phyloP scores from a whole-genome alignment of 306 rosid genomes.

The Glycine tomentella region DNA sequence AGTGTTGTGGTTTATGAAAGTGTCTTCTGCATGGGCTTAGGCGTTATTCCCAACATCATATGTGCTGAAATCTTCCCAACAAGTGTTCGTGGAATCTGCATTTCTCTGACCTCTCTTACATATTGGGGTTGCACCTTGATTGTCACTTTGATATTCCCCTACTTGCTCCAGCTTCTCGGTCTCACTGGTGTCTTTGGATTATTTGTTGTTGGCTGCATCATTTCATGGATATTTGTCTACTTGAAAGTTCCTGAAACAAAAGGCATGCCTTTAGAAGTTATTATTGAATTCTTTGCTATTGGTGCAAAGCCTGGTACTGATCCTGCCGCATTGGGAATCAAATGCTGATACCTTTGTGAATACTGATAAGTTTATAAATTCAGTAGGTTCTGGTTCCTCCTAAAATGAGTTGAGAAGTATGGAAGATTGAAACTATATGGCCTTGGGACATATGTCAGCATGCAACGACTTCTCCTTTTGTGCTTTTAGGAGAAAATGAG shows the following conservation, averaged over 20 bases:
- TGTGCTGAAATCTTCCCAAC: conserved; percentile 82
- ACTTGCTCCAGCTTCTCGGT: conserved; percentile 63
- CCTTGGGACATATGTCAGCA: conserved; percentile 3
- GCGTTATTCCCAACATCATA: conserved; percentile 70
- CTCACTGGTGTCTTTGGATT: conserved; percentile 63
- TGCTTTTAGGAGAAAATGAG: conserved; percentile 17
- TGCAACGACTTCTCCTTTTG: conserved; percentile 1
- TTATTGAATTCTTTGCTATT: conserved; percentile 71
- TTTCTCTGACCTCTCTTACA: conserved; percentile 68
- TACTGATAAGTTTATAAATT: conserved; percentile 8
- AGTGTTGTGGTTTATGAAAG: conserved; percentile 65
- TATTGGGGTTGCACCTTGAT: conserved; percentile 69
- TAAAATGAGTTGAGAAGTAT: conserved; percentile 33
- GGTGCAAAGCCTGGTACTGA: conserved; percentile 64
- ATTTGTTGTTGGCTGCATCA: conserved; percentile 62
- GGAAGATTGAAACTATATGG: background rate
- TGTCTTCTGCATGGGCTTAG: conserved; percentile 72
- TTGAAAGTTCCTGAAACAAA: conserved; percentile 79
- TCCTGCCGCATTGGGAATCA: conserved; percentile 49
- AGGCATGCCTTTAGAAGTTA: conserved; percentile 88
- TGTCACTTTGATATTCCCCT: conserved; percentile 62
- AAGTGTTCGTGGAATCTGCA: conserved; percentile 70
- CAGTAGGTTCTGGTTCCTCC: conserved; percentile 28
- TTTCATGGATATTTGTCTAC: conserved; percentile 72
- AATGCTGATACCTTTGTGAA: conserved; percentile 39